Percentiles rank a stretch among this genome's conserved stretches.
Conservation (phyloP, 257 asterid genomes). For the Penstemon barbatus region DNA sequence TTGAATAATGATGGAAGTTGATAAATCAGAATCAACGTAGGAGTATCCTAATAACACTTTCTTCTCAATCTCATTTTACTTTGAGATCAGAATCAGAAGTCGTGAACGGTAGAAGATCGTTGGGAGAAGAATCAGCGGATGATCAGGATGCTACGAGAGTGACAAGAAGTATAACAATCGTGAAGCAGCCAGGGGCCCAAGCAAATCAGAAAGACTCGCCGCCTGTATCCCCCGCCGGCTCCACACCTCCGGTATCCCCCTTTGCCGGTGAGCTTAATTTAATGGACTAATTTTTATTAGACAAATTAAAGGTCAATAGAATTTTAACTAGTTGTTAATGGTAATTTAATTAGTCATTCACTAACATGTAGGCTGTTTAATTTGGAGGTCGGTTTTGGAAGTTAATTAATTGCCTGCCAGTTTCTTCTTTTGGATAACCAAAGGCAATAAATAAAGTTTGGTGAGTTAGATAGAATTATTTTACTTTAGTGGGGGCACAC, state of each 20-base stretch:
- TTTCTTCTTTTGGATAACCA: slow-evolving; percentile 19
- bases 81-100: slow-evolving; percentile 44
- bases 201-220: slow-evolving; percentile 63
- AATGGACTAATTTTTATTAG: background rate
- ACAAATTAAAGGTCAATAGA: background rate
- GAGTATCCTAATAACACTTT: background rate
- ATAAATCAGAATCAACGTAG: background rate
- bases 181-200: slow-evolving; percentile 24
- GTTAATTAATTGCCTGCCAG: no score
- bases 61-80: background rate
- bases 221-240: slow-evolving; percentile 71
- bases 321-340: background rate
- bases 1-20: background rate
- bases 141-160: slow-evolving; percentile 50
- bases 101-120: slow-evolving; percentile 37
- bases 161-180: slow-evolving; percentile 85
- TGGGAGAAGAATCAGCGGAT: slow-evolving; percentile 41
- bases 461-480: slow-evolving; percentile 27
- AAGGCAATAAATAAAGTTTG: slow-evolving; percentile 26
- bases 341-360: no score
- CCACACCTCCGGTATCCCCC: slow-evolving; percentile 88
- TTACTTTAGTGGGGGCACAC: slow-evolving; percentile 17
- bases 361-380: no score
- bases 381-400: no score
- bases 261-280: slow-evolving; percentile 61